Evolutionary conservation across 768 basidiomycete genomes (phyloP).

Genomic region (Sarcomyxa edulis): DNA sequence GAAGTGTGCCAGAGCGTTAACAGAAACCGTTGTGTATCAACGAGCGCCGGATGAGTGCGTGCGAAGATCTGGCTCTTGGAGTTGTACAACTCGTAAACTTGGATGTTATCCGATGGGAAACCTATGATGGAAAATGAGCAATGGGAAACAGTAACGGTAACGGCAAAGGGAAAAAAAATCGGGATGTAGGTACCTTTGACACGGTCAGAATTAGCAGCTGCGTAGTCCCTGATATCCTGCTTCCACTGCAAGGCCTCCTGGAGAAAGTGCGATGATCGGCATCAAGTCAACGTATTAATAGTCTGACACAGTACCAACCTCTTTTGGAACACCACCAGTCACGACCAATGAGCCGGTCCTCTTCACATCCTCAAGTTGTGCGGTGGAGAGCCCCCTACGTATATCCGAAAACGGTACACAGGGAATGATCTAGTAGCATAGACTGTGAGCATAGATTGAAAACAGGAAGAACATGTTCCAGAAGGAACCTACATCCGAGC

Average conservation of each 20-base stretch:
- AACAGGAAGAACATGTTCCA: not conserved
- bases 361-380: slow-evolving; percentile 39
- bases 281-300: slow-evolving; percentile 1
- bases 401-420: slow-evolving; percentile 40
- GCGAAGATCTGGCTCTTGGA: slow-evolving; percentile 57
- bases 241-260: slow-evolving; percentile 64
- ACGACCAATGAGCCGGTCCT: slow-evolving; percentile 52
- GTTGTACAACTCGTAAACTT: slow-evolving; percentile 75
- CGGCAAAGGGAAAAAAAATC: not conserved
- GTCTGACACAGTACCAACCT: slow-evolving; percentile 29
- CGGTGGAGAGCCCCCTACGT: slow-evolving; percentile 38
- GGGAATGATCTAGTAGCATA: slow-evolving; percentile 44
- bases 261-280: not conserved
- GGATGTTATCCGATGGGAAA: slow-evolving; percentile 60
- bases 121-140: slow-evolving; percentile 46
- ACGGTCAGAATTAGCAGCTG: slow-evolving; percentile 35
- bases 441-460: not conserved
- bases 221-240: slow-evolving; percentile 45
- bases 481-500: slow-evolving; percentile 36
- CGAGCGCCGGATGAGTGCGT: slow-evolving; percentile 56
- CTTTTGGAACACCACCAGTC: slow-evolving; percentile 48
- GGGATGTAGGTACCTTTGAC: slow-evolving; percentile 37
- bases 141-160: not conserved
- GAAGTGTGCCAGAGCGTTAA: slow-evolving; percentile 56
- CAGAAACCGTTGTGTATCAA: slow-evolving; percentile 53